Base-by-base conservation (phyloP, 257 asterid genomes). In the Parsonsia alboflavescens region DNA sequence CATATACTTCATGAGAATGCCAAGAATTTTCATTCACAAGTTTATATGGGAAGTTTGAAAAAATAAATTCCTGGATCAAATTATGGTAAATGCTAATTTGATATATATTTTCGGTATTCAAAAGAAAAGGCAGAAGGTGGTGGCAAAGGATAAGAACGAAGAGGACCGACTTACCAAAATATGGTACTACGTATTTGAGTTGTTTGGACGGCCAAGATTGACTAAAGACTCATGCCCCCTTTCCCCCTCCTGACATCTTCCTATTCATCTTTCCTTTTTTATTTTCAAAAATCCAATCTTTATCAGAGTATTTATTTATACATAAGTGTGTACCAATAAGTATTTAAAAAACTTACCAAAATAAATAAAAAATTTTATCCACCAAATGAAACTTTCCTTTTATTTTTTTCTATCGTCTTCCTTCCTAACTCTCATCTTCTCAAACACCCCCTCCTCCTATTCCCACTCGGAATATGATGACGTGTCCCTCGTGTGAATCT, bases 81-180 rank as follows among this genome's bases (percentile, higher is more conserved):
- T 2, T 28, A 30, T 53, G 45, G 75, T 15, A 33, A 52, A 11
- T 54, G 53, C 2, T 2, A 52, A n/a, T 17, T 30, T 36, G 28
- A 61, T 41, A 33, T 56, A 41, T 58, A 30, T 59, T 53, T 52
- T 59, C 45, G 21, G 57, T 16, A 66, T n/a, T 24, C 21, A 30
- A 66, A 5, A 54, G 61, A 57, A 57, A 33, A 28, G 9, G 54
- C 9, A 68, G 77, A 22, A 72, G 64, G 78, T 58, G 68, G 69
- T 49, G 75, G 84, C 42, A 66, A 50, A 66, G 88, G 96, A 87
- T 89, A 89, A 89, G 96, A 87, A 87, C 82, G 82, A 74, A 81
- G 70, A 45, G 56, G 91, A 86, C 91, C 89, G 89, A 89, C 91
- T 88, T 82, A 78, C 81, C 75, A 81, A 53, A 53, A 86, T 70